Base-by-base conservation (phyloP, 768 basidiomycete genomes). In the Suillus fuscotomentosus region DNA sequence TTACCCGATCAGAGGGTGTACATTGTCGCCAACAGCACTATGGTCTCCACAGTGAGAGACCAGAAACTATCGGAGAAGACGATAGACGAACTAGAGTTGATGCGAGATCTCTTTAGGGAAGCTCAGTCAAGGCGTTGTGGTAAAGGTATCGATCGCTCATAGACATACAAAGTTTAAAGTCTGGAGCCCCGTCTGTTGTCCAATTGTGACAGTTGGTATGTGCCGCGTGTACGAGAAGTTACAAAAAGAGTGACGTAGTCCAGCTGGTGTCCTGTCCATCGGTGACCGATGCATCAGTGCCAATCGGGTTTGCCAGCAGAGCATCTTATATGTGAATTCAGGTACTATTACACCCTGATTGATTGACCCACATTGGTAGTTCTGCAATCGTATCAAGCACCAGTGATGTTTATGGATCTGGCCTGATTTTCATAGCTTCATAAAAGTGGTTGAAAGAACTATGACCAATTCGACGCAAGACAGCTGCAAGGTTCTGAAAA, bases 361-460 rank as follows among this genome's bases (percentile, higher is more conserved):
- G 24, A 65, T 45, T 61, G 63, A 41, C 45, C n/a, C 20, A 34
- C 47, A 38, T 10, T 54, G 5, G 22, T 53, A 78, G 76, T 42
- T 63, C 2, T 82, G 82, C 38, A 70, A 83, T 10, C 73, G 70
- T 31, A 31, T 31, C 31, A 31, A 31, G 31, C 66, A 75, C 39
- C 4, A 17, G 47, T 24, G n/a, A n/a, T 14, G 22, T 15, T 41
- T 39, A 15, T 24, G 24, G 22, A 24, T 22, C 38, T 14, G 9
- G 22, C 48, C 15, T 41, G 20, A 24, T 65, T 15, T 51, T 13
- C 27, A 31, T 68, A 91, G 88, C 79, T 94, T 17, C 88, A 90
- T 34, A 76, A 87, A 68, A 82, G 65, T 82, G 82, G 66, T 79
- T 88, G 66, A 75, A 81, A 20, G 76, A 82, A 90, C 63, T 77